A percentile compares a stretch with the other conserved stretches of the same genome.
Conservation (phyloP, 352 stramenopile species). For the Phytophthora citricola region DNA sequence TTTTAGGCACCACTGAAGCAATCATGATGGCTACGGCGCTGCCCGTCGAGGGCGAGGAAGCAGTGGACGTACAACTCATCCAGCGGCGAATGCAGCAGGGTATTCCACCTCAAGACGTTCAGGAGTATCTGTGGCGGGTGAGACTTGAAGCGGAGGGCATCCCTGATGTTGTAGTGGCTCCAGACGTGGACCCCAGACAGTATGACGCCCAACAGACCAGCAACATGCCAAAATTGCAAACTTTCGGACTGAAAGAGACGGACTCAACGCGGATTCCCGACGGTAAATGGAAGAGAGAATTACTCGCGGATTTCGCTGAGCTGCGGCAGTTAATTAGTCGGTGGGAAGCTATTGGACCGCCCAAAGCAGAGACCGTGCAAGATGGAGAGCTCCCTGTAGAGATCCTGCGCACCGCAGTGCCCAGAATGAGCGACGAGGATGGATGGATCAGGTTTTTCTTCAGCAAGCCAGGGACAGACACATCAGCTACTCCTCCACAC, state of each 20-base stretch:
- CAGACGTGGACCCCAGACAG: constrained; percentile 66
- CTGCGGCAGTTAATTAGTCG: constrained; percentile 73
- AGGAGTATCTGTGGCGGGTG: constrained; percentile 89
- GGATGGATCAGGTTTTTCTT: constrained; percentile 86
- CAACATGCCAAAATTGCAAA: constrained; percentile 74
- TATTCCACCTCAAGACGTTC: constrained; percentile 69
- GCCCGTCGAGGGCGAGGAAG: constrained; percentile 59
- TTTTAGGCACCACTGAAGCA: not conserved
- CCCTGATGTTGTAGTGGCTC: constrained; percentile 79
- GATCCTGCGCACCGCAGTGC: constrained; percentile 64
- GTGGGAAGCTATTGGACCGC: constrained; percentile 74
- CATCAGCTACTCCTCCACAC: constrained; percentile 59
- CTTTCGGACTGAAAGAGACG: constrained; percentile 43
- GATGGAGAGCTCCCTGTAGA: constrained; percentile 13
- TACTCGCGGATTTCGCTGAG: constrained; percentile 84
- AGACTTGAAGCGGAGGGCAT: constrained; percentile 80
- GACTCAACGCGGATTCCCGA: constrained; percentile 31
- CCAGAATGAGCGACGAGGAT: constrained; percentile 80
- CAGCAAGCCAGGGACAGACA: constrained; percentile 39
- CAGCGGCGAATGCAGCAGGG: constrained; percentile 66
- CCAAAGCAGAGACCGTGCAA: constrained; percentile 37
- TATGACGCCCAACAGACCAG: constrained; percentile 73
- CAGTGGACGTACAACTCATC: constrained; percentile 69
- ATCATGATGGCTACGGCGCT: constrained; percentile 79
- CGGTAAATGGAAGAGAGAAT: constrained; percentile 57